Base-by-base conservation (phyloP, 106 monocot species). In the Ottelia alismoides region DNA sequence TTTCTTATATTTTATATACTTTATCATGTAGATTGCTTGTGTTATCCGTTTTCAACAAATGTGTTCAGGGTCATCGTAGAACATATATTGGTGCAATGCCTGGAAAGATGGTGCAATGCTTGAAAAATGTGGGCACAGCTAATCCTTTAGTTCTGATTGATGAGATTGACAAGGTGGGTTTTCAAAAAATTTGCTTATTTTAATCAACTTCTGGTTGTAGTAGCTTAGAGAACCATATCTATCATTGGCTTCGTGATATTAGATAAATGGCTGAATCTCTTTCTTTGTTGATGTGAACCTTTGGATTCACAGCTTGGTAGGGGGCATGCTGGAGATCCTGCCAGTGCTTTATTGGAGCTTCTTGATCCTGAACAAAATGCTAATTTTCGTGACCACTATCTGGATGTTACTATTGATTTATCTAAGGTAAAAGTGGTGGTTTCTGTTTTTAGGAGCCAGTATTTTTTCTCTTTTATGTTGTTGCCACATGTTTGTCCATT, bases 31-130 rank as follows among this genome's bases (percentile, higher is more conserved):
- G n/a, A n/a, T n/a, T n/a, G n/a, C n/a, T n/a, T n/a, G n/a, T n/a
- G n/a, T n/a, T n/a, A n/a, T n/a, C n/a, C n/a, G n/a, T n/a, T n/a
- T n/a, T n/a, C n/a, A n/a, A n/a, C n/a, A n/a, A n/a, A n/a, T n/a
- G n/a, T n/a, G 22, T 51, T 30, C 49, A 98, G 98, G 98, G 98
- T 51, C 98, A 99, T 78, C 85, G 98, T 18, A 78, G 98, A 52
- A 99, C 98, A 4, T 99, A 99, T 78, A 66, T 99, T 73, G 98
- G 98, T 68, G 98, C 98, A 16, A 99, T 99, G 98, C 98, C 98
- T 55, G 98, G 98, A 54, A 99, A 99, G 67, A 86, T 99, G 77
- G 98, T 99, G 65, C 98, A 99, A 43, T 99, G 98, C 57, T 70
- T 99, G 49, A 99, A 99, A 64, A 71, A 71, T 53, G 98, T 99